A percentile compares a stretch with the other conserved stretches of the same genome.
phyloP scores from a whole-genome alignment of 1,284 basidiomycete genomes.

The Papiliotrema fonsecae region DNA sequence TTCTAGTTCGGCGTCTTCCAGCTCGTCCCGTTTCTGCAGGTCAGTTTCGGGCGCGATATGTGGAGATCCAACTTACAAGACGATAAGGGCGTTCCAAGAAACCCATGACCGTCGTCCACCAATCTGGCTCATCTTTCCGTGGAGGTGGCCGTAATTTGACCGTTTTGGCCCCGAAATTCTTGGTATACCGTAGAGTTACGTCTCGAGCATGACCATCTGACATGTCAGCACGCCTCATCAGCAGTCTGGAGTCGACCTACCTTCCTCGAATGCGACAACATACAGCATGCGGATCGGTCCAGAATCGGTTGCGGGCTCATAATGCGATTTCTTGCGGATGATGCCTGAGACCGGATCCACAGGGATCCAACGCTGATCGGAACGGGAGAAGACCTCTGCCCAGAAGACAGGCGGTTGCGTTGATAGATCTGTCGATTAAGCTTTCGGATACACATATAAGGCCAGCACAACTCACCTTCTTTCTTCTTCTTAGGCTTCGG shows the following conservation, averaged over 20 bases:
- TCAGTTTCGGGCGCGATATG: not conserved
- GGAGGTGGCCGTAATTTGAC: slow-evolving; percentile 72
- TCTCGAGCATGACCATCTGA: slow-evolving; percentile 54
- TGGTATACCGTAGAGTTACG: slow-evolving; percentile 60
- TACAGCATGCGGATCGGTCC: slow-evolving; percentile 85
- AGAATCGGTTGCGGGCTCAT: slow-evolving; percentile 63
- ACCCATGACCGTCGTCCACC: slow-evolving; percentile 73
- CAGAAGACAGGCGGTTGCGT: slow-evolving; percentile 82
- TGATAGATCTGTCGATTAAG: slow-evolving; percentile 30
- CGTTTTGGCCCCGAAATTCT: slow-evolving; percentile 75
- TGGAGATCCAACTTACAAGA: slow-evolving; percentile 55
- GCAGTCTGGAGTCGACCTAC: slow-evolving; percentile 51
- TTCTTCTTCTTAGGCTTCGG: slow-evolving; percentile 31
- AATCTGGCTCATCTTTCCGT: slow-evolving; percentile 62
- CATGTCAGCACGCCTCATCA: not conserved
- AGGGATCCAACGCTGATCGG: slow-evolving; percentile 87
- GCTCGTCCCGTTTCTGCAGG: slow-evolving; percentile 76
- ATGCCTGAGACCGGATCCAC: slow-evolving; percentile 80
- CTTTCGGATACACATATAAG: not conserved
- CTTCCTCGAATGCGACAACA: slow-evolving; percentile 91
- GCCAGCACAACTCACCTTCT: slow-evolving; percentile 9
- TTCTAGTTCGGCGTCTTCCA: slow-evolving; percentile 90
- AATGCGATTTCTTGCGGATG: slow-evolving; percentile 73
- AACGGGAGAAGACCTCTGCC: slow-evolving; percentile 93
- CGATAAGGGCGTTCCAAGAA: slow-evolving; percentile 68